Percentiles rank a stretch among this genome's conserved stretches.
phyloP scores from a whole-genome alignment of 306 rosid species.

The Rosa multiflora region DNA sequence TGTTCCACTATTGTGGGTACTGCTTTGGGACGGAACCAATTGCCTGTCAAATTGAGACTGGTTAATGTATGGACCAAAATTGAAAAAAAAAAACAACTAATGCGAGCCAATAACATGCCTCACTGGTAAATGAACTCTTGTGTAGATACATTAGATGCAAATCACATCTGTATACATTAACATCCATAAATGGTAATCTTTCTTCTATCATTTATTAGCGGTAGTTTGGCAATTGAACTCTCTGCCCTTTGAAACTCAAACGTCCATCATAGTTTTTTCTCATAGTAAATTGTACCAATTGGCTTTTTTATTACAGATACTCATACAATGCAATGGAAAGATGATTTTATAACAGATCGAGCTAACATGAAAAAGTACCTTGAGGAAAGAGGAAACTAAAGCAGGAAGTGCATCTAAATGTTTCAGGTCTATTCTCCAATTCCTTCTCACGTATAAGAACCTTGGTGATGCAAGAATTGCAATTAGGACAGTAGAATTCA shows the following conservation, averaged over 20 bases:
- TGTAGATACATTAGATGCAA: neutral
- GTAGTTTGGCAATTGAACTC: neutral
- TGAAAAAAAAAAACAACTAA: neutral
- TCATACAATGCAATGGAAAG: neutral
- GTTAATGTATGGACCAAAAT: neutral
- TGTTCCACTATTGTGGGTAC: neutral
- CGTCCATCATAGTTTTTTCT: neutral
- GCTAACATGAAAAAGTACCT: conserved; percentile 30
- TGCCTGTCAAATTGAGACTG: conserved; percentile 40
- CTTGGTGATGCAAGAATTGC: conserved; percentile 68
- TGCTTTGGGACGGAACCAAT: conserved; percentile 39
- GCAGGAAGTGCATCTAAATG: conserved; percentile 58
- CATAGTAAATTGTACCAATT: neutral
- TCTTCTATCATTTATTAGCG: neutral
- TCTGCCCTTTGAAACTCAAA: neutral
- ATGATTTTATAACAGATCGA: neutral
- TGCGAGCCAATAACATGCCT: neutral
- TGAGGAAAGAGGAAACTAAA: conserved; percentile 61
- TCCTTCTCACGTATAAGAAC: conserved; percentile 42
- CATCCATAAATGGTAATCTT: neutral
- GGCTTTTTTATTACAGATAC: too few species aligned
- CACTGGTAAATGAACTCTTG: neutral
- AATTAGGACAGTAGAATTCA: conserved; percentile 74
- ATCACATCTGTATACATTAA: neutral
- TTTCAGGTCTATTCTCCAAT: conserved; percentile 11